These are phyloP conservation scores for Lepidium campestre DNA, from an alignment of 441 rosid species.

Conservation along the genomic window DNA sequence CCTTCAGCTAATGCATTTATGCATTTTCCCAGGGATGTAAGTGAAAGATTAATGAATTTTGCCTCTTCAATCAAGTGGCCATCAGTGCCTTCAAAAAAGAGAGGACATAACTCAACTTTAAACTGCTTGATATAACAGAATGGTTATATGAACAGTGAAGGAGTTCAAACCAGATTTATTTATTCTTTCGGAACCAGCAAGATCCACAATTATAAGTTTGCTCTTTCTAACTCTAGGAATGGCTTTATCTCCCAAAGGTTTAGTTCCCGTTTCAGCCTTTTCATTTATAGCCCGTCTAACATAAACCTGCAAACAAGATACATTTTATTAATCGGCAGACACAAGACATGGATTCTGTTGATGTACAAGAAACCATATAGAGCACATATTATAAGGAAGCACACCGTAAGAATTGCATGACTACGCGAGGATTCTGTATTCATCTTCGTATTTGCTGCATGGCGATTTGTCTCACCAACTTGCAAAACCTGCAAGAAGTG, in stretches of 20 bases:
- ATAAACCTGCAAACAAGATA: constrained; percentile 46
- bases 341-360: neutral
- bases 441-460: constrained; percentile 82
- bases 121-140: neutral
- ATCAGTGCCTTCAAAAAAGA: constrained; percentile 54
- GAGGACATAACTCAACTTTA: constrained; percentile 1
- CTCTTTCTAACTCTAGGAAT: constrained; percentile 67
- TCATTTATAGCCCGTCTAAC: constrained; percentile 57
- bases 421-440: constrained; percentile 97
- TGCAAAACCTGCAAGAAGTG: constrained; percentile 69
- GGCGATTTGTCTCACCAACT: constrained; percentile 79
- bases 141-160: neutral
- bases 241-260: constrained; percentile 38
- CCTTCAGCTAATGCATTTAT: constrained; percentile 96
- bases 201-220: constrained; percentile 89
- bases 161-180: constrained; percentile 76
- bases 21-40: constrained; percentile 85
- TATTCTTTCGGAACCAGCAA: constrained; percentile 92
- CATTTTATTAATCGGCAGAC: neutral
- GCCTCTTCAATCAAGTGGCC: constrained; percentile 91
- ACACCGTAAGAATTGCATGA: constrained; percentile 87
- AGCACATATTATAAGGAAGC: constrained; percentile 13
- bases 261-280: constrained; percentile 30
- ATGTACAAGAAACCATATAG: constrained; percentile 1
- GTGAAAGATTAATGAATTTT: constrained; percentile 86